Percentiles rank a stretch among this genome's conserved stretches.
Conservation (phyloP, 805 yeast species). For the Candida pseudoglaebosa region DNA sequence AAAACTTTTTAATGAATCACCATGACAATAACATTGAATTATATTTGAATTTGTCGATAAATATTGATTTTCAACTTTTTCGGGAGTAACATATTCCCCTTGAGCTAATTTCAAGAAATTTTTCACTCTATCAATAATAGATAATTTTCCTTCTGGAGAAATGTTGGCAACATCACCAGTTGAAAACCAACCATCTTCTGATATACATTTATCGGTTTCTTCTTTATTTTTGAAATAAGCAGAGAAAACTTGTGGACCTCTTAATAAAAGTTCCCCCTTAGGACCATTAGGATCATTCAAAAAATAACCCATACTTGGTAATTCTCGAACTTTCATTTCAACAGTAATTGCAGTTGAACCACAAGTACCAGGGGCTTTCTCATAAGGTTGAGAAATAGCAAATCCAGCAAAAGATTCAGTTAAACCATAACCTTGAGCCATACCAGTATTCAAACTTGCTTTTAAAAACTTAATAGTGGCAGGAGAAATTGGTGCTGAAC, state of each 20-base stretch:
- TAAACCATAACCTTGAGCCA: slow-evolving; percentile 68
- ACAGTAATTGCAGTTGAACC: slow-evolving; percentile 46
- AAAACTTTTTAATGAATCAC: slow-evolving; percentile 54
- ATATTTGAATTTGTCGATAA: slow-evolving; percentile 47
- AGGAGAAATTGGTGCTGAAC: slow-evolving; percentile 72
- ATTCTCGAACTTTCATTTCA: slow-evolving; percentile 55
- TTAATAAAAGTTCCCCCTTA: slow-evolving; percentile 51
- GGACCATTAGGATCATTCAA: slow-evolving; percentile 27
- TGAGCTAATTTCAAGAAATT: slow-evolving; percentile 64
- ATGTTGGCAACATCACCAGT: slow-evolving; percentile 53
- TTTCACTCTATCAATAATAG: slow-evolving; percentile 70
- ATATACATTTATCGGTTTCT: slow-evolving; percentile 44
- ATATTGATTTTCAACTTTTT: slow-evolving; percentile 65
- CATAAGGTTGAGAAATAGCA: slow-evolving; percentile 37
- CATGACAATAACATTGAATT: slow-evolving; percentile 57
- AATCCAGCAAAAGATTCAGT: slow-evolving; percentile 64
- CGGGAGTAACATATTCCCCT: slow-evolving; percentile 67
- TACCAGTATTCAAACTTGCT: slow-evolving; percentile 53
- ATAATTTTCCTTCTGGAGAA: slow-evolving; percentile 42
- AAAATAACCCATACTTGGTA: slow-evolving; percentile 59
- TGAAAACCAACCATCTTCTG: slow-evolving; percentile 51
- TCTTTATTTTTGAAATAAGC: slow-evolving; percentile 49
- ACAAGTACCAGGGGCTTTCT: slow-evolving; percentile 34
- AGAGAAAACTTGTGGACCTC: slow-evolving; percentile 55
- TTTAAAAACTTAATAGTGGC: slow-evolving; percentile 59